phyloP scores from a whole-genome alignment of 805 yeast genomes.

The Priceomyces haplophilus region DNA sequence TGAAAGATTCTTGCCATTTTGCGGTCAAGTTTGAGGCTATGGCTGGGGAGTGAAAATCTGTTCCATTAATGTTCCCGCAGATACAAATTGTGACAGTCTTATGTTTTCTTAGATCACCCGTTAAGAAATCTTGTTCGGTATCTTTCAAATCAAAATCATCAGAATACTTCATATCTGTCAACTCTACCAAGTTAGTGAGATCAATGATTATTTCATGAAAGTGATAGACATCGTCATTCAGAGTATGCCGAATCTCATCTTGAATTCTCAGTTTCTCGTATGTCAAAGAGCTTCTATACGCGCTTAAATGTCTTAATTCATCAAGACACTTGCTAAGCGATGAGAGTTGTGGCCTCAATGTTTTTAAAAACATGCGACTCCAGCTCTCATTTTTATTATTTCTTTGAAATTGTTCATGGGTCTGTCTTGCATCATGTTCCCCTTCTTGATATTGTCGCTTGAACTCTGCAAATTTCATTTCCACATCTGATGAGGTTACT shows the following conservation, averaged over 20 bases:
- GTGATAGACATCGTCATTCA: slow-evolving; percentile 17
- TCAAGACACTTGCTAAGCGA: slow-evolving; percentile 8
- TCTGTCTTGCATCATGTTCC: not conserved
- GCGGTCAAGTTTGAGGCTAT: slow-evolving; percentile 15
- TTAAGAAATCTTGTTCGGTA: slow-evolving; percentile 5
- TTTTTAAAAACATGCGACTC: slow-evolving; percentile 5
- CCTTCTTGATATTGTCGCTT: not conserved
- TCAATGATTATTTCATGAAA: slow-evolving; percentile 22
- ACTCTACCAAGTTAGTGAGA: slow-evolving; percentile 8
- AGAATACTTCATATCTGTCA: slow-evolving; percentile 6
- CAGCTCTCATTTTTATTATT: slow-evolving; percentile 1
- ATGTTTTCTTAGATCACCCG: slow-evolving; percentile 7
- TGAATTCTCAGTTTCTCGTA: slow-evolving; percentile 13
- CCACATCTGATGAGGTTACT: slow-evolving; percentile 8
- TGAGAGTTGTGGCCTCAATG: slow-evolving; percentile 9
- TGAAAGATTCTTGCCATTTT: not conserved
- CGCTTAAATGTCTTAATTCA: slow-evolving; percentile 12
- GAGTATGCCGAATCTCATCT: slow-evolving; percentile 9
- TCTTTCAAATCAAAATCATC: slow-evolving; percentile 1
- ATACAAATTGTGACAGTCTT: slow-evolving; percentile 18
- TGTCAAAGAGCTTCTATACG: slow-evolving; percentile 7
- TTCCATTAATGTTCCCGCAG: slow-evolving; percentile 19
- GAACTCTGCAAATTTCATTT: slow-evolving; percentile 8
- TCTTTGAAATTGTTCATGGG: no score
- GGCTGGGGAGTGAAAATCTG: slow-evolving; percentile 21